Evolutionary conservation across 1,139 yeast genomes (phyloP).

Genomic region (Kodamaea sp.): DNA sequence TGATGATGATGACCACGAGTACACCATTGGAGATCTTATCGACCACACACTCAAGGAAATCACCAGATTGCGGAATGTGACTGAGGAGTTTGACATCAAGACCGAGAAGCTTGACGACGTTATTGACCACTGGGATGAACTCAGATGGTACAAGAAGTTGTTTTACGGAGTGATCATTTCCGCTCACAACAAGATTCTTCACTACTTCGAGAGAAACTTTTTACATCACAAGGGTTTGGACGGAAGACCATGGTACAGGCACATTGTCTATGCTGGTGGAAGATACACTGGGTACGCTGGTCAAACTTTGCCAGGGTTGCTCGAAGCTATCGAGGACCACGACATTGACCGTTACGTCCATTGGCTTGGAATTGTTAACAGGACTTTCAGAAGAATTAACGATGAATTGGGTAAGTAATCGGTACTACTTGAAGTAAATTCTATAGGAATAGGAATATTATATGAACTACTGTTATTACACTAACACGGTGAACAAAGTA

Average conservation of each 20-base stretch:
- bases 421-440: no score
- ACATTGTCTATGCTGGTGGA: constrained; percentile 81
- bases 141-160: constrained; percentile 44
- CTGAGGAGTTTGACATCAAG: constrained; percentile 39
- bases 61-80: constrained; percentile 23
- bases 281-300: constrained; percentile 86
- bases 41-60: constrained; percentile 28
- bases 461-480: not conserved
- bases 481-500: not conserved
- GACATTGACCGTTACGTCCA: constrained; percentile 53
- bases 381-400: constrained; percentile 33
- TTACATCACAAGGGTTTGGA: constrained; percentile 62
- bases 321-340: constrained; percentile 75
- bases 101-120: constrained; percentile 34
- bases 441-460: no score
- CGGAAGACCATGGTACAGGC: constrained; percentile 82
- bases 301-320: constrained; percentile 75
- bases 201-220: constrained; percentile 68
- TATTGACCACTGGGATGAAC: constrained; percentile 35
- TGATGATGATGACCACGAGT: constrained; percentile 15
- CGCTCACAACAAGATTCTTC: constrained; percentile 45
- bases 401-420: constrained; percentile 1
- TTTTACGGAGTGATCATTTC: constrained; percentile 34
- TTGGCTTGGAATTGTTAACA: constrained; percentile 57
- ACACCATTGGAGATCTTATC: constrained; percentile 33